Evolutionary conservation across 345 rosid species (phyloP), one percentile per base, ranked within the genome.

Genomic region (Gossypium rotundifolium): DNA sequence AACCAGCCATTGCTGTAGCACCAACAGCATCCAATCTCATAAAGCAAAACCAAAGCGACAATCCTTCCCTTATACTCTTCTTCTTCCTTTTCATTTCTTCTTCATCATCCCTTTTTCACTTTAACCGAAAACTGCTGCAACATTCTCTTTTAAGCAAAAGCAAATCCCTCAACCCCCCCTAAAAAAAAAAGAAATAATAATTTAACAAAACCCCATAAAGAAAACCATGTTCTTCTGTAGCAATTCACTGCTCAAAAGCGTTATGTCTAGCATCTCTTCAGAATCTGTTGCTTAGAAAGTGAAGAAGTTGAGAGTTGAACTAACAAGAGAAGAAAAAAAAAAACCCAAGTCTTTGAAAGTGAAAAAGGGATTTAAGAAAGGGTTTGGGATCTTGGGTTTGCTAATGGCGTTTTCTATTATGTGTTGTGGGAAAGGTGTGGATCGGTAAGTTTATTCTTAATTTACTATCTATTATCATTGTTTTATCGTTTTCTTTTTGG

Each of bases 361-460:
- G 58, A n/a, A 20, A 60, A 5, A 33, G 40, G 40, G 40, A 33
- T 33, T 33, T 33, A 38, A 46, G 65, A 57, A 40, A n/a, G 57
- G 69, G 74, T 66, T 58, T 53, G 58, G 84, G 80, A 74, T 81
- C 78, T 81, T 80, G 58, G 20, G 27, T 55, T 55, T 27, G 55
- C 60, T 77, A 71, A 95, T 95, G 99, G 85, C 83, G 45, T 76
- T 91, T 79, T 87, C 92, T 27, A 76, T 94, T 59, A 76, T 93
- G 70, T 83, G 96, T 46, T 93, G 97, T 79, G 86, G 83, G 29
- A 93, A 84, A 78, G 81, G 79, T 49, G 84, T 72, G 75, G 92
- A 91, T 88, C 87, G 91, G 99, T 95, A 83, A 12, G 91, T 84
- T 75, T 18, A 2, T 83, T 45, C 29, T 74, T 65, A 64, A 60